Evolutionary conservation across 768 basidiomycete genomes (phyloP), one percentile per base, ranked within the genome.

Genomic region (Hericium coralloides): DNA sequence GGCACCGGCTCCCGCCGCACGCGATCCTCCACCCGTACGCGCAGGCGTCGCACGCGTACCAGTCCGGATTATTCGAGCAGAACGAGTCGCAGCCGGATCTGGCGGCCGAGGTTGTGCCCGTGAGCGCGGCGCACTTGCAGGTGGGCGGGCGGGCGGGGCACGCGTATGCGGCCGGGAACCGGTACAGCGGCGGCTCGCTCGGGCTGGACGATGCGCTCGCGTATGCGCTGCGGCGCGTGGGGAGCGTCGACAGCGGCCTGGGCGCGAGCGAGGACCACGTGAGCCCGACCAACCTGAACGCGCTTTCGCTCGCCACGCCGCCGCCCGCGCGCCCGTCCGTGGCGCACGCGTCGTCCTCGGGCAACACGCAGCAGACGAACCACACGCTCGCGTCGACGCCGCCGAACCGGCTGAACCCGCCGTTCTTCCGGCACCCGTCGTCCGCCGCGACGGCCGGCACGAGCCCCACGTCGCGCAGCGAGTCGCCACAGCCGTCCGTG

Each of bases 151-250:
- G 26, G 26, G 3, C 37, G 36, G n/a, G 36, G 4, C 62, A 63
- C 41, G 62, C 60, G 12, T 63, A 63, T 22, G 62, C 62, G 4
- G 49, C 31, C 5, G 43, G 52, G 18, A 45, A 51, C 37, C 47
- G 52, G 8, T 36, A 39, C 49, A 55, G 55, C 17, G 52, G 60
- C 9, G 60, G 26, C 14, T 57, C 62, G 23, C 79, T 82, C 41
- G 83, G 81, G 12, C 76, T 88, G 8, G 85, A 80, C 9, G 85
- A 87, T 58, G 80, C 82, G 17, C 73, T 90, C 38, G 78, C 76
- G 2, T 78, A 79, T 62, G 68, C 64, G 71, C 77, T 57, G 71
- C 71, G 45, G 58, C 60, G 67, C 60, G 48, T 56, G 38, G 49
- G 56, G 15, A 72, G 70, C 54, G 59, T 59, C 2, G 78, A 79